These are phyloP conservation scores for Prunus kanzakura DNA, from an alignment of 306 rosid genomes.

Conservation along the genomic window DNA sequence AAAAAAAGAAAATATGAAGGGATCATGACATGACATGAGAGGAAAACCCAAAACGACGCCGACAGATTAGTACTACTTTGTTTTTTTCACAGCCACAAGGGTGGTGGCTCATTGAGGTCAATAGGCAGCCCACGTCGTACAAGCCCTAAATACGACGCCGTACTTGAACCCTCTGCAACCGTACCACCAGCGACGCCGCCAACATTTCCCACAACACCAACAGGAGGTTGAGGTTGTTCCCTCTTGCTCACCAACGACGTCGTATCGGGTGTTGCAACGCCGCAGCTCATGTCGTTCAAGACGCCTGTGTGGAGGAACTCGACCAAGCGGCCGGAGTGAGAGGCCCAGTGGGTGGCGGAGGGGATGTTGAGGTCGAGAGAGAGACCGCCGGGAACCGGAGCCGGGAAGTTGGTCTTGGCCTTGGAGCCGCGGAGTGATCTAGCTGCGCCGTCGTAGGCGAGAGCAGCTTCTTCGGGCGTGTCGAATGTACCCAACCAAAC, in stretches of 20 bases:
- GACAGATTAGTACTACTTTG: not conserved
- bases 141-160: slow-evolving; percentile 66
- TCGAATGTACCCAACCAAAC: slow-evolving; percentile 98
- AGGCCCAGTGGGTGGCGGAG: slow-evolving; percentile 37
- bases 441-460: slow-evolving; percentile 98
- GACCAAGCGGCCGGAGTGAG: slow-evolving; percentile 44
- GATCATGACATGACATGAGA: not conserved
- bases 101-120: slow-evolving; percentile 94
- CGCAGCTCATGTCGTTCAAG: slow-evolving; percentile 29
- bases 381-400: slow-evolving; percentile 35
- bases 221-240: not conserved
- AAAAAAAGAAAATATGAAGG: not conserved
- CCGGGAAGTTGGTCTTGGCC: slow-evolving; percentile 85
- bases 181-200: not conserved
- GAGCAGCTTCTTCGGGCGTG: slow-evolving; percentile 91
- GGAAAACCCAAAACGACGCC: not conserved
- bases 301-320: slow-evolving; percentile 64
- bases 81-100: slow-evolving; percentile 64
- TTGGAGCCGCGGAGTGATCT: slow-evolving; percentile 85
- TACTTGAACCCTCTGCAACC: slow-evolving; percentile 17
- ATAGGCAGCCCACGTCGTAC: slow-evolving; percentile 78
- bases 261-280: not conserved
- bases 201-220: not conserved
- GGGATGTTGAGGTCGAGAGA: slow-evolving; percentile 68
- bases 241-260: not conserved